Evolutionary conservation across 192 early-diverging fungal genomes (phyloP).

Genomic region (Coemansia sp.): DNA sequence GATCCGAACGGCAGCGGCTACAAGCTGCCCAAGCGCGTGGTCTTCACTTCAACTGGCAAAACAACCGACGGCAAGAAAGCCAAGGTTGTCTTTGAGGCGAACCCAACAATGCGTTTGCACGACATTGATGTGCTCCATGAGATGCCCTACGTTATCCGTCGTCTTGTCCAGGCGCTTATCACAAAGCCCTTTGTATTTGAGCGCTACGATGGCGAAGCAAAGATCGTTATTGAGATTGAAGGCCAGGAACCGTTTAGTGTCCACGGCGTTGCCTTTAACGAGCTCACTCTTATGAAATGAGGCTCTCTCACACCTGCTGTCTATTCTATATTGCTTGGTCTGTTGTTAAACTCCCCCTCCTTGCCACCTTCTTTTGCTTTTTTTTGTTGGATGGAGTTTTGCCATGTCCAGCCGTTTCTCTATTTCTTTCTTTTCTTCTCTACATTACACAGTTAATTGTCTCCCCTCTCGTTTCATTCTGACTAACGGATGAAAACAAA

Average conservation of each 20-base stretch:
- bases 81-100: slow-evolving; percentile 64
- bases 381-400: neutral
- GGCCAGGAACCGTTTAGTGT: slow-evolving; percentile 67
- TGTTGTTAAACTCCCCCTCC: neutral
- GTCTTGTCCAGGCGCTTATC: slow-evolving; percentile 87
- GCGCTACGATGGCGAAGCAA: slow-evolving; percentile 75
- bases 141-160: slow-evolving; percentile 87
- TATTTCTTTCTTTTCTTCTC: neutral
- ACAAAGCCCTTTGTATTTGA: slow-evolving; percentile 94
- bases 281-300: slow-evolving; percentile 68
- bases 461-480: neutral
- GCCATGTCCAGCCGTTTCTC: neutral
- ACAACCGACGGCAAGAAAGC: slow-evolving; percentile 68
- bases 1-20: slow-evolving; percentile 84
- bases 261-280: slow-evolving; percentile 76
- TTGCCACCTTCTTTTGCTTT: neutral
- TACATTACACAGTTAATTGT: slow-evolving; percentile 3
- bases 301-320: no score
- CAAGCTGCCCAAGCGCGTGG: slow-evolving; percentile 69
- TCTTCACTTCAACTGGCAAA: slow-evolving; percentile 79
- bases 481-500: neutral
- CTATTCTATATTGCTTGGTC: neutral
- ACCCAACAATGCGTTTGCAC: slow-evolving; percentile 64
- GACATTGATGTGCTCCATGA: slow-evolving; percentile 90
- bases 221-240: slow-evolving; percentile 62